Percentiles rank a stretch among this genome's conserved stretches.
Conservation (phyloP, 148 eudicot species). For the Bassia scoparia region DNA sequence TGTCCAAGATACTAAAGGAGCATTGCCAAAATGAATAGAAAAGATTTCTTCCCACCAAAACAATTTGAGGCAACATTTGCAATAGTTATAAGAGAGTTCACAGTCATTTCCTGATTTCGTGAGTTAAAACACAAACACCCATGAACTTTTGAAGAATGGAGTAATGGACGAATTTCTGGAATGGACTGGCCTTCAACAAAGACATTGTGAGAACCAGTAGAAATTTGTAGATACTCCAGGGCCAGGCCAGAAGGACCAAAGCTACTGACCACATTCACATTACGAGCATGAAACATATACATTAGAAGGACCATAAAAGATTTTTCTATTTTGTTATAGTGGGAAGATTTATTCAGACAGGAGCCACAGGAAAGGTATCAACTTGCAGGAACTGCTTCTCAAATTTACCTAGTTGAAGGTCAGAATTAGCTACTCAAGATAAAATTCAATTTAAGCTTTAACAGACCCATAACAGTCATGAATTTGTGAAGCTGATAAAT, state of each 20-base stretch:
- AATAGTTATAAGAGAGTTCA: not conserved
- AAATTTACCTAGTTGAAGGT: too few species aligned
- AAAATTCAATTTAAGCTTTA: too few species aligned
- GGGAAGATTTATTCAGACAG: not conserved
- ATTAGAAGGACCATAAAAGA: not conserved
- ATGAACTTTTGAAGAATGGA: not conserved
- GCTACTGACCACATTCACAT: not conserved
- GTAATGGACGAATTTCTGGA: not conserved
- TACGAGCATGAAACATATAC: not conserved
- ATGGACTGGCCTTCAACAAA: not conserved
- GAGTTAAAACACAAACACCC: not conserved
- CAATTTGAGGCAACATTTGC: not conserved
- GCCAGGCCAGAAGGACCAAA: not conserved
- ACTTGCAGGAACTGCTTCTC: too few species aligned
- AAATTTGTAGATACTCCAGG: not conserved
- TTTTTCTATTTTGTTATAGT: not conserved
- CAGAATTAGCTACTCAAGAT: too few species aligned
- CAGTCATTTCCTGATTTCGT: too few species aligned
- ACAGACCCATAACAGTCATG: too few species aligned
- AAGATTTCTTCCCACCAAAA: not conserved
- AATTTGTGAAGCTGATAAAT: too few species aligned
- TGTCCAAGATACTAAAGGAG: not conserved
- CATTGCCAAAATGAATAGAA: not conserved
- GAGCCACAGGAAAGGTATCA: not conserved
- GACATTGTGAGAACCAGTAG: not conserved